A percentile compares a stretch with the other conserved stretches of the same genome.
phyloP scores from a whole-genome alignment of 2,329 filamentous ascomycete genomes.

The Ophiocordyceps camponoti-rufipedis region DNA sequence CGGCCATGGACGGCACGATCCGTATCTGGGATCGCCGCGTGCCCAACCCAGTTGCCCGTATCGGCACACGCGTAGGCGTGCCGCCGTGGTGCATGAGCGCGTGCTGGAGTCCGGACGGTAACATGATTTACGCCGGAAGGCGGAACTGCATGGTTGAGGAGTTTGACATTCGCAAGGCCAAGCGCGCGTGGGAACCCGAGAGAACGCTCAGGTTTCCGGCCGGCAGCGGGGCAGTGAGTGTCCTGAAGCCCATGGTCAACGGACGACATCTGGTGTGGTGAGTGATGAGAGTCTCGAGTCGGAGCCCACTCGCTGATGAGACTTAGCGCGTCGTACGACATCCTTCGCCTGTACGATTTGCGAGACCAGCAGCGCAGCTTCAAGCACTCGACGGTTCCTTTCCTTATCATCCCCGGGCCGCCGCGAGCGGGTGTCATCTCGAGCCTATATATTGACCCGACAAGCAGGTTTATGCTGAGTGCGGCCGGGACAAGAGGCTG shows the following conservation, averaged over 20 bases:
- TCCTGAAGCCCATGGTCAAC: slow-evolving; percentile 80
- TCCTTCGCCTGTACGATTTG: slow-evolving; percentile 81
- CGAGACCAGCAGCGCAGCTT: slow-evolving; percentile 36
- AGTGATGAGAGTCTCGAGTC: slow-evolving; percentile 3
- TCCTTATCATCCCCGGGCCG: slow-evolving; percentile 86
- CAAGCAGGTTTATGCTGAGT: slow-evolving; percentile 79
- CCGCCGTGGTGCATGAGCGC: slow-evolving; percentile 97
- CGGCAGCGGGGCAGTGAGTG: slow-evolving; percentile 78
- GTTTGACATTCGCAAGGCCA: slow-evolving; percentile 65
- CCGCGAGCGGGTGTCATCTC: slow-evolving; percentile 72
- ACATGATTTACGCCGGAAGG: slow-evolving; percentile 82
- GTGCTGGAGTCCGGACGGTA: slow-evolving; percentile 91
- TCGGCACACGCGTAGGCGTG: slow-evolving; percentile 53
- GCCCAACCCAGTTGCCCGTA: slow-evolving; percentile 58
- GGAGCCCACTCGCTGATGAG: no score
- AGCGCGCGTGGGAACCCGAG: slow-evolving; percentile 49
- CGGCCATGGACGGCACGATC: slow-evolving; percentile 71
- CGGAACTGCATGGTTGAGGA: slow-evolving; percentile 90
- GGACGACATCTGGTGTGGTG: slow-evolving; percentile 73
- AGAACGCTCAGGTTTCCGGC: slow-evolving; percentile 73
- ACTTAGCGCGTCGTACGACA: slow-evolving; percentile 70
- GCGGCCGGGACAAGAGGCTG: slow-evolving; percentile 85
- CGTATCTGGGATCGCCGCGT: slow-evolving; percentile 86
- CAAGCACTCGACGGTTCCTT: slow-evolving; percentile 70
- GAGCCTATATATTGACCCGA: slow-evolving; percentile 70